Evolutionary conservation across 345 rosid species (phyloP).

Genomic region (Luvunga scandens): DNA sequence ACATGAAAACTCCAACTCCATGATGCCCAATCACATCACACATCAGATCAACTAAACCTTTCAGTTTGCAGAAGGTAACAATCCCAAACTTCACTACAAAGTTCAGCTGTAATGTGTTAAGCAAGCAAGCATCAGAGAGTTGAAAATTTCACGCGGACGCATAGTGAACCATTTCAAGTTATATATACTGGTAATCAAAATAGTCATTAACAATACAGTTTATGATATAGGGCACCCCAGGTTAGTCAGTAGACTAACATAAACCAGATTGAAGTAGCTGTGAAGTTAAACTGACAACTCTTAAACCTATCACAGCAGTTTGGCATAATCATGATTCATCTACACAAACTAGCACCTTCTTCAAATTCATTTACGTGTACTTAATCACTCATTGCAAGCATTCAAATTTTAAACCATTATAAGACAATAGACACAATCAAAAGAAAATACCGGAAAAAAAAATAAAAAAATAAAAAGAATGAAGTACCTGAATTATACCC

Average conservation of each 20-base stretch:
- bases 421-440: neutral
- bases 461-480: neutral
- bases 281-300: slow-evolving; percentile 6
- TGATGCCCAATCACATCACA: neutral
- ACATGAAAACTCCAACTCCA: neutral
- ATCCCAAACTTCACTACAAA: neutral
- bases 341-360: neutral
- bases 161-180: neutral
- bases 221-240: neutral
- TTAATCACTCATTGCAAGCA: neutral
- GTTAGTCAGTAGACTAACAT: neutral
- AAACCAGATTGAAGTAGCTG: neutral
- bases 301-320: neutral
- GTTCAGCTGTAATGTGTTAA: neutral
- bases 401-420: neutral
- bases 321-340: neutral
- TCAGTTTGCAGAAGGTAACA: neutral
- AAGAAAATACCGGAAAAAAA: neutral
- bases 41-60: neutral
- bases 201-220: neutral
- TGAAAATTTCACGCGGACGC: neutral
- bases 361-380: neutral
- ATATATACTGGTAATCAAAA: neutral
- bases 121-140: neutral
- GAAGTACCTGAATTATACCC: slow-evolving; percentile 70